phyloP scores from a whole-genome alignment of 2,329 filamentous ascomycete genomes.

The Fonsecaea nubica region DNA sequence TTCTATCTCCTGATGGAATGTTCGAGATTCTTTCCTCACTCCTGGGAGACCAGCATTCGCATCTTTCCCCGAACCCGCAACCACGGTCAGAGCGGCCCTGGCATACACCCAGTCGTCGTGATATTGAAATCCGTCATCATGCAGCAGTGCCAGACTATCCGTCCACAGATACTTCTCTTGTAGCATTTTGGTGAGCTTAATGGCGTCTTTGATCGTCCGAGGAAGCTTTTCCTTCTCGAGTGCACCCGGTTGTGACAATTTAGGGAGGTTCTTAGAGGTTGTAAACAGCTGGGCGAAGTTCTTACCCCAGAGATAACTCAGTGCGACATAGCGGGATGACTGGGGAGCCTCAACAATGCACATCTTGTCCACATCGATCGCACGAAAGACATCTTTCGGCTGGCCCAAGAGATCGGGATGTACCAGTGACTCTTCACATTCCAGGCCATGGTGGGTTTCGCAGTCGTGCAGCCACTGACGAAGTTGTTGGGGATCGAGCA shows the following conservation, averaged over 20 bases:
- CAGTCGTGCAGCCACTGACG: slow-evolving; percentile 38
- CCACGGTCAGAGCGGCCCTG: slow-evolving; percentile 36
- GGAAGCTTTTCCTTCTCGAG: slow-evolving; percentile 39
- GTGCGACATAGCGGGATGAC: slow-evolving; percentile 38
- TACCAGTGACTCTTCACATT: slow-evolving; percentile 41
- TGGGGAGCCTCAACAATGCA: slow-evolving; percentile 37
- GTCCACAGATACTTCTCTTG: slow-evolving; percentile 41
- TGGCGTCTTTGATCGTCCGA: slow-evolving; percentile 41
- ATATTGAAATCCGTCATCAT: slow-evolving; percentile 41
- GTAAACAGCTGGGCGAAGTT: slow-evolving; percentile 40
- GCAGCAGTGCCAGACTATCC: slow-evolving; percentile 40
- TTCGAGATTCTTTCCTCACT: slow-evolving; percentile 40
- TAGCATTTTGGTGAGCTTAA: slow-evolving; percentile 39
- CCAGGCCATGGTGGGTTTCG: slow-evolving; percentile 36
- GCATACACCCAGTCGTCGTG: slow-evolving; percentile 42
- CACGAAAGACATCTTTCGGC: slow-evolving; percentile 37
- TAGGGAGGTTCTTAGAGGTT: slow-evolving; percentile 37
- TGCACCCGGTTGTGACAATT: slow-evolving; percentile 36
- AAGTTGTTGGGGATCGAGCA: slow-evolving; percentile 36
- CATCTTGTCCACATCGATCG: slow-evolving; percentile 40
- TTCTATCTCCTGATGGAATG: slow-evolving; percentile 40
- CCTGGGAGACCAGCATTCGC: slow-evolving; percentile 41
- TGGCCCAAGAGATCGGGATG: slow-evolving; percentile 36
- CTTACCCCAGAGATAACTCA: slow-evolving; percentile 42
- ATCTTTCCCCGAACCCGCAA: slow-evolving; percentile 39